A percentile compares a stretch with the other conserved stretches of the same genome.
phyloP scores from a whole-genome alignment of 768 basidiomycete genomes.

The Aureoboletus auriporus region DNA sequence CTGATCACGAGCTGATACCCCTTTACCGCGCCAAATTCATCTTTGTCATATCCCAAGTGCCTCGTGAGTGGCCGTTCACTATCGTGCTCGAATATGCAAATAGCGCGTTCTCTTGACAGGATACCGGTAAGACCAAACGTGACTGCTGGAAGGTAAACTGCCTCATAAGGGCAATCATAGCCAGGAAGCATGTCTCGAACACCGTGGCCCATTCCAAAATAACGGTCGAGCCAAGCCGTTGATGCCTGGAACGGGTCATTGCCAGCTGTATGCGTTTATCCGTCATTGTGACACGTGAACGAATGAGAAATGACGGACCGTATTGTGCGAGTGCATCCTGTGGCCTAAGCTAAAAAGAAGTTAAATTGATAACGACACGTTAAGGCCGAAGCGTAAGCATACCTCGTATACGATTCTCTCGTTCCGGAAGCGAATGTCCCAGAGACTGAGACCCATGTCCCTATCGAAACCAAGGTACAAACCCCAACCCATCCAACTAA shows the following conservation, averaged over 20 bases:
- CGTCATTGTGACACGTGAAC: not conserved
- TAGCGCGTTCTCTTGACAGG: slow-evolving; percentile 45
- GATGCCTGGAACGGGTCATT: slow-evolving; percentile 59
- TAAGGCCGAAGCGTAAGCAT: not conserved
- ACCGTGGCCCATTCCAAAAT: slow-evolving; percentile 57
- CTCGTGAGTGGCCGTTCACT: slow-evolving; percentile 52
- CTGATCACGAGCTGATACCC: slow-evolving; percentile 56
- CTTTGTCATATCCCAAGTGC: slow-evolving; percentile 49
- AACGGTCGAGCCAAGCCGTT: slow-evolving; percentile 60
- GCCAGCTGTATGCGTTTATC: slow-evolving; percentile 37
- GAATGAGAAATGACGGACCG: slow-evolving; percentile 27
- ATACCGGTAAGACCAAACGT: slow-evolving; percentile 45
- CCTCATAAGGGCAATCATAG: slow-evolving; percentile 65
- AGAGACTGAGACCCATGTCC: slow-evolving; percentile 62
- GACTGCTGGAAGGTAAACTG: slow-evolving; percentile 56
- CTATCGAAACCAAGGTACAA: slow-evolving; percentile 59
- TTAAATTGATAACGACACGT: not conserved
- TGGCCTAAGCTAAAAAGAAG: slow-evolving; percentile 41
- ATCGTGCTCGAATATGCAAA: slow-evolving; percentile 65
- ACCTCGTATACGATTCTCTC: slow-evolving; percentile 64
- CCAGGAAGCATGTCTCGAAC: slow-evolving; percentile 62
- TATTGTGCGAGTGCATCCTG: slow-evolving; percentile 65
- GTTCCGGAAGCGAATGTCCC: slow-evolving; percentile 54
- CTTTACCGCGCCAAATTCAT: slow-evolving; percentile 59
- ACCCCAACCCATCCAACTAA: slow-evolving; percentile 70